Base-by-base conservation (phyloP, 257 asterid genomes). In the Nicotiana otophora region DNA sequence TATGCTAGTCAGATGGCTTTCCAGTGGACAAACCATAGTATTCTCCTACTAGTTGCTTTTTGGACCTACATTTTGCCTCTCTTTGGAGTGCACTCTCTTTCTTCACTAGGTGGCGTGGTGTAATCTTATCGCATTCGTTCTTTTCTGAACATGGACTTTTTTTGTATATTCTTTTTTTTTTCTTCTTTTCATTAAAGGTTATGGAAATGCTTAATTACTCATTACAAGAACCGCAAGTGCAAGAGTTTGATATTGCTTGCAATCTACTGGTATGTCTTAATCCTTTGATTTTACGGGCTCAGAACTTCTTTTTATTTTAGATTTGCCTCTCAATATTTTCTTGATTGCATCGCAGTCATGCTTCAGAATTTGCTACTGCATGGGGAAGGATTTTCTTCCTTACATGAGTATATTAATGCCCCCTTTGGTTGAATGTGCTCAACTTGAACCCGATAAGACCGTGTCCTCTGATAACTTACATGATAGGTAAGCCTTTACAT, bases 391-490 rank as follows among this genome's bases (percentile, higher is more conserved):
- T 90, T 94, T 94, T 87, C 97, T 94, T 82, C 97, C 98, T 76
- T 94, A 94, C 83, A 92, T 94, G 98, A 86, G 90, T 75, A 97
- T 91, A 28, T 97, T 94, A 78, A 92, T 94, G 98, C 98, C 97
- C 70, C 94, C 94, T 69, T 39, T 39, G 48, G 10, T 39, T 39
- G 48, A 39, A 0, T 39, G 10, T 39, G 48, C 48, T 39, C 48
- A 39, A 39, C 10, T 39, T 39, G 48, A 39, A 10, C 10, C 48
- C 0, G 0, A 39, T 39, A 7, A 39, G 48, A 39, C 48, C 10
- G 48, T 39, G 7, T 39, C 2, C 0, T 7, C 48, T 7, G 95
- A 94, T 26, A 96, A 1, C 12, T 3, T 1, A 51, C 1, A 92
- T 87, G 92, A 89, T 39, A 94, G 98, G 98, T 92, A 28, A 75